phyloP scores from a whole-genome alignment of 2,329 filamentous ascomycete genomes.

The Epichloe aotearoae region DNA sequence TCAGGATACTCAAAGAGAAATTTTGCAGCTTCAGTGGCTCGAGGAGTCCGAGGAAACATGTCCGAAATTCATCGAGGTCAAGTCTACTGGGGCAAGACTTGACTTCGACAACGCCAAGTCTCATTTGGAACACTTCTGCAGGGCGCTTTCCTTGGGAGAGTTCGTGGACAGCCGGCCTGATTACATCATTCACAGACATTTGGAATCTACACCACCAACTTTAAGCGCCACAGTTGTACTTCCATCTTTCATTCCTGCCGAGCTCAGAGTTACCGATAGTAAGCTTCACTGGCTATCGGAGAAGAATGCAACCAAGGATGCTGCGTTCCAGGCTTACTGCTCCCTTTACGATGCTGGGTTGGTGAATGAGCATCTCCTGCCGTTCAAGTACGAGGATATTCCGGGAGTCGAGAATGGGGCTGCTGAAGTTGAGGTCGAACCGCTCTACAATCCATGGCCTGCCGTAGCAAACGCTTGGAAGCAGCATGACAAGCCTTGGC shows the following conservation, averaged over 20 bases:
- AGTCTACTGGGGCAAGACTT: slow-evolving; percentile 46
- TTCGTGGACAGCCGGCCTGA: slow-evolving; percentile 55
- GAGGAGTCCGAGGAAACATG: slow-evolving; percentile 28
- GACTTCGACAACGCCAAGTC: slow-evolving; percentile 58
- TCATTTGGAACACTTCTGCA: slow-evolving; percentile 78
- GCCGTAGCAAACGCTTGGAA: slow-evolving; percentile 30
- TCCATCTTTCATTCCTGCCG: slow-evolving; percentile 52
- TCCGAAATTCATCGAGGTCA: slow-evolving; percentile 21
- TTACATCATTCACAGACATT: slow-evolving; percentile 42
- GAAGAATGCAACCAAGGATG: slow-evolving; percentile 63
- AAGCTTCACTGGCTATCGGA: slow-evolving; percentile 52
- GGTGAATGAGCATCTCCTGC: slow-evolving; percentile 67
- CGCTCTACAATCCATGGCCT: slow-evolving; percentile 34
- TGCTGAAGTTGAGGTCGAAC: slow-evolving; percentile 21
- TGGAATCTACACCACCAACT: slow-evolving; percentile 13
- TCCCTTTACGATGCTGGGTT: slow-evolving; percentile 56
- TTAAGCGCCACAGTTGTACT: slow-evolving; percentile 52
- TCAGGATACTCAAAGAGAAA: slow-evolving; percentile 45
- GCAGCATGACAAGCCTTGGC: slow-evolving; percentile 8
- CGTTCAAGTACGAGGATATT: slow-evolving; percentile 33
- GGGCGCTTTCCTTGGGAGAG: slow-evolving; percentile 39
- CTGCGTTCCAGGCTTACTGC: slow-evolving; percentile 67
- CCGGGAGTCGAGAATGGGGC: slow-evolving; percentile 25
- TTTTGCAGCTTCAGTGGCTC: slow-evolving; percentile 29
- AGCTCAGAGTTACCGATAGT: slow-evolving; percentile 15